Conservation (phyloP, 2,329 filamentous ascomycete genomes). For the Microdochium trichocladiopsis region DNA sequence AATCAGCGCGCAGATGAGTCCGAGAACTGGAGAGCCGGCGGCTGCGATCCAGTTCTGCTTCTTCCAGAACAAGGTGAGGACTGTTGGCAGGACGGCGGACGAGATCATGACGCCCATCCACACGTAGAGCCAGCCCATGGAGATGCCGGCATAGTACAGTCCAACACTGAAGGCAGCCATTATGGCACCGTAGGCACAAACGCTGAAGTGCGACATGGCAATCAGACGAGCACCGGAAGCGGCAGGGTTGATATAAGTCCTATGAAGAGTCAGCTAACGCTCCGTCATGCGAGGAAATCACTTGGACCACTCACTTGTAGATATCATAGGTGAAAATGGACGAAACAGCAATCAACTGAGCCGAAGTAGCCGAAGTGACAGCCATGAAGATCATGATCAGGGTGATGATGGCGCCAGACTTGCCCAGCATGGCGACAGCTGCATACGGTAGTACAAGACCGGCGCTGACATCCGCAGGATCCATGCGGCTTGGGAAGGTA, state of each 20-base stretch:
- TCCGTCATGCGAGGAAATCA: not conserved
- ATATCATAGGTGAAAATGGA: slow-evolving; percentile 83
- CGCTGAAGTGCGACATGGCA: slow-evolving; percentile 66
- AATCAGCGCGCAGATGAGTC: slow-evolving; percentile 58
- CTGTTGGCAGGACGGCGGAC: slow-evolving; percentile 71
- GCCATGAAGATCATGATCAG: slow-evolving; percentile 83
- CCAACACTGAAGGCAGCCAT: slow-evolving; percentile 73
- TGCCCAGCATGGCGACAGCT: slow-evolving; percentile 72
- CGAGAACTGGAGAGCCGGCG: slow-evolving; percentile 58
- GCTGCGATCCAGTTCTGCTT: slow-evolving; percentile 40
- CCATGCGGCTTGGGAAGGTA: slow-evolving; percentile 64
- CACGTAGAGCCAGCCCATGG: slow-evolving; percentile 82
- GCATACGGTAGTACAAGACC: slow-evolving; percentile 82
- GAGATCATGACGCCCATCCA: slow-evolving; percentile 88
- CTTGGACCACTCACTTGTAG: slow-evolving; percentile 35
- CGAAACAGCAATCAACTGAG: slow-evolving; percentile 78
- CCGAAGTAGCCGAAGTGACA: slow-evolving; percentile 73
- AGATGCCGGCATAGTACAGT: slow-evolving; percentile 63
- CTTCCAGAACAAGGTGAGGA: slow-evolving; percentile 71
- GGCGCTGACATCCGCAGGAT: slow-evolving; percentile 64
- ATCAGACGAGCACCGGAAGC: slow-evolving; percentile 70
- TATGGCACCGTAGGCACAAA: slow-evolving; percentile 60
- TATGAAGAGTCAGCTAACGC: slow-evolving; percentile 15
- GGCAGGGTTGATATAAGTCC: slow-evolving; percentile 71
- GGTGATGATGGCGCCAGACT: slow-evolving; percentile 70